phyloP scores from a whole-genome alignment of 2,329 filamentous ascomycete species.

The Cladosporium sp. region DNA sequence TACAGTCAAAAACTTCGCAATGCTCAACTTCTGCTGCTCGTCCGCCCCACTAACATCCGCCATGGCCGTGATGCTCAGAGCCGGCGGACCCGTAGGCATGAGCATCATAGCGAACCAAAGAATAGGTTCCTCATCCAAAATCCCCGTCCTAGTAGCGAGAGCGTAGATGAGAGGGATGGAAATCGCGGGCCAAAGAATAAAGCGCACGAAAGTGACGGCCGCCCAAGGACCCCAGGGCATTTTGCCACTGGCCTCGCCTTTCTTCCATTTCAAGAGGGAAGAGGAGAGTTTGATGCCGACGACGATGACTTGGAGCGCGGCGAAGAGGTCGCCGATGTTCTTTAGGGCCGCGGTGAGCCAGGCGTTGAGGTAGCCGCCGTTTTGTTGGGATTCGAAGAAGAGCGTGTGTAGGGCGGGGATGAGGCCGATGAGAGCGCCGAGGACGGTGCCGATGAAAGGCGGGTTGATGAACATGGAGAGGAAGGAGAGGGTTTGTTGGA shows the following conservation, averaged over 20 bases:
- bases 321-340: slow-evolving; percentile 60
- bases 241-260: slow-evolving; percentile 35
- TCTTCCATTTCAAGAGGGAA: slow-evolving; percentile 45
- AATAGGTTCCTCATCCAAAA: slow-evolving; percentile 56
- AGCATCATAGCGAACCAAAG: slow-evolving; percentile 63
- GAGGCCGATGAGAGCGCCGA: slow-evolving; percentile 57
- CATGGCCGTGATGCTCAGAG: slow-evolving; percentile 49
- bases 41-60: slow-evolving; percentile 46
- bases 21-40: slow-evolving; percentile 47
- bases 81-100: slow-evolving; percentile 53
- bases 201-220: slow-evolving; percentile 52
- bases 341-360: slow-evolving; percentile 60
- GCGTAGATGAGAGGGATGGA: slow-evolving; percentile 51
- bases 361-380: slow-evolving; percentile 61
- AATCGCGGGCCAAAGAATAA: slow-evolving; percentile 55
- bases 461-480: slow-evolving; percentile 55
- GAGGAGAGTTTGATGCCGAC: slow-evolving; percentile 62
- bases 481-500: slow-evolving; percentile 38
- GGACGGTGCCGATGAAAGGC: slow-evolving; percentile 55
- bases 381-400: slow-evolving; percentile 55
- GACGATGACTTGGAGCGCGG: slow-evolving; percentile 60
- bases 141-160: slow-evolving; percentile 48
- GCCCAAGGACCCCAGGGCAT: slow-evolving; percentile 48
- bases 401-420: slow-evolving; percentile 54
- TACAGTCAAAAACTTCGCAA: slow-evolving; percentile 50